Evolutionary conservation across 2,329 filamentous ascomycete species (phyloP).

Genomic region (Colletotrichum sp.): DNA sequence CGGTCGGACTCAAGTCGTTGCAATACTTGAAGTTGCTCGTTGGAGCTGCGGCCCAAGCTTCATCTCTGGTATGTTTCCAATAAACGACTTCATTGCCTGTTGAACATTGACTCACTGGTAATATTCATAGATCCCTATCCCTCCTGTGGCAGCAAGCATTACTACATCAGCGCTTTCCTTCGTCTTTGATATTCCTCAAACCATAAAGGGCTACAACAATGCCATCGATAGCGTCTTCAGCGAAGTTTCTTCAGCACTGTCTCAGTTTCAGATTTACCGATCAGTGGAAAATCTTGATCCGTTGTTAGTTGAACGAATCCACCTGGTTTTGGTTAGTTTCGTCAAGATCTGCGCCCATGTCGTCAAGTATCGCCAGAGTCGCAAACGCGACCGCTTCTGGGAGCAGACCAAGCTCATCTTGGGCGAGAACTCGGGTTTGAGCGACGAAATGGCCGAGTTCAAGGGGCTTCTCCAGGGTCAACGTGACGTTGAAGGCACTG

Average conservation of each 20-base stretch:
- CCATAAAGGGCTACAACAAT: neutral
- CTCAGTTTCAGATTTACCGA: neutral
- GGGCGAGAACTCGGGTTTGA: neutral
- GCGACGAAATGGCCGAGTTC: neutral
- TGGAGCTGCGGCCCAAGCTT: neutral
- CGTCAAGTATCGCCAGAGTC: neutral
- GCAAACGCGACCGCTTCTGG: neutral
- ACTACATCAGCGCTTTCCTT: neutral
- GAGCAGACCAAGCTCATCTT: neutral
- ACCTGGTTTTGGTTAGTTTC: neutral
- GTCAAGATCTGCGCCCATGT: neutral
- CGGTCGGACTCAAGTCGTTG: neutral
- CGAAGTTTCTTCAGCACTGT: neutral
- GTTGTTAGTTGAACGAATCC: neutral
- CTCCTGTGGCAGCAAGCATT: neutral
- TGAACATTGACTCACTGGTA: fast-evolving
- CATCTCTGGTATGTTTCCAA: neutral
- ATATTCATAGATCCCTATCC: neutral
- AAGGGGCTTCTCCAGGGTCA: neutral
- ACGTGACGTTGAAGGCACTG: neutral
- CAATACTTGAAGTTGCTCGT: neutral
- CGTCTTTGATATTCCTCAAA: neutral
- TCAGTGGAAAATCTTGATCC: neutral
- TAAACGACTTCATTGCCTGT: neutral
- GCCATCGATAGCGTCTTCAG: neutral